Evolutionary conservation across 371 early-diverging fungal genomes (phyloP).

Genomic region (Phascolomyces articulosus): DNA sequence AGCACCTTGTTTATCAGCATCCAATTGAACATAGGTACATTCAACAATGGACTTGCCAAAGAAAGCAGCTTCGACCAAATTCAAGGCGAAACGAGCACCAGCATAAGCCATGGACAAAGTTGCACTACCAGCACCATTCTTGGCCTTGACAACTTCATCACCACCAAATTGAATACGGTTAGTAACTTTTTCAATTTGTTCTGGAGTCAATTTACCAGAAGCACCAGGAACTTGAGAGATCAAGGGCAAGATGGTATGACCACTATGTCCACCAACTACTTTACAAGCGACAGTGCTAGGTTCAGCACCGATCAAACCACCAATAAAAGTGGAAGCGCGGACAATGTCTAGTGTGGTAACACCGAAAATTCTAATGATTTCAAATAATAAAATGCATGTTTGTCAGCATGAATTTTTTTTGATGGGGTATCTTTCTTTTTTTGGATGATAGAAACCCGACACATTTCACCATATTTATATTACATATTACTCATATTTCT

Average conservation of each 20-base stretch:
- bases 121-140: constrained; percentile 82
- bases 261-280: constrained; percentile 94
- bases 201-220: constrained; percentile 62
- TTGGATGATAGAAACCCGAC: too few relatives aligned
- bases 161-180: constrained; percentile 94
- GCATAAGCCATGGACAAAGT: constrained; percentile 93
- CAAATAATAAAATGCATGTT: neutral
- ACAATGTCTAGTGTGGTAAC: constrained; percentile 91
- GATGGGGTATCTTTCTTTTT: too few relatives aligned
- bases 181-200: constrained; percentile 77
- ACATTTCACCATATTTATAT: neutral
- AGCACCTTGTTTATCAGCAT: constrained; percentile 61
- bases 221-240: constrained; percentile 65
- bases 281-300: constrained; percentile 67
- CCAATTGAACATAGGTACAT: constrained; percentile 83
- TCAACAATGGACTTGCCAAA: constrained; percentile 67
- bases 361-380: constrained; percentile 74
- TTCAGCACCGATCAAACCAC: constrained; percentile 54
- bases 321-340: constrained; percentile 85
- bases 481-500: too few relatives aligned
- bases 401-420: constrained; percentile 1
- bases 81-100: constrained; percentile 83
- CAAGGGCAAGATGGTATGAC: constrained; percentile 87
- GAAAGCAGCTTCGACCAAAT: constrained; percentile 72
- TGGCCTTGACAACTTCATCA: constrained; percentile 96